Percentiles rank a stretch among this genome's conserved stretches.
phyloP scores from a whole-genome alignment of 1,284 basidiomycete genomes.

The Entoloma clypeatum region DNA sequence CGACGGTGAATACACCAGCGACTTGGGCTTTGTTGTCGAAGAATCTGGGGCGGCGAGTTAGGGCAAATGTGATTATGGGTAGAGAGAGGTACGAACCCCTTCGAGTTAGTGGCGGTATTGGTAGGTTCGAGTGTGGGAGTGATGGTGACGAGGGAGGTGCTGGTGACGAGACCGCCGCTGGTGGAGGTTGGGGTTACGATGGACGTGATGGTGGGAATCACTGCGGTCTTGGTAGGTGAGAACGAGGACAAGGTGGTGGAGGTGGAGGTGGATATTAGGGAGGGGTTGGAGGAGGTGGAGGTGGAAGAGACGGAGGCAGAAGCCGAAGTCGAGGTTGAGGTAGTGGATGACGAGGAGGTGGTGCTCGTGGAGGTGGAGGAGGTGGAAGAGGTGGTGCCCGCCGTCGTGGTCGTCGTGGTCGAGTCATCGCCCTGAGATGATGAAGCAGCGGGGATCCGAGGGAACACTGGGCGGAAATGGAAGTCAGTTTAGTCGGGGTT shows the following conservation, averaged over 20 bases:
- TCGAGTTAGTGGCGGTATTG: background rate
- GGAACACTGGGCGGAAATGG: no score
- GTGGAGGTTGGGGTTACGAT: background rate
- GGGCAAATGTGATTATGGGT: background rate
- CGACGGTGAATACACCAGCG: slow-evolving; percentile 65
- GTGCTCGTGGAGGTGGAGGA: background rate
- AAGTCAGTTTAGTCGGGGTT: no score
- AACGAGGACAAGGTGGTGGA: slow-evolving; percentile 1
- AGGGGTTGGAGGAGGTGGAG: background rate
- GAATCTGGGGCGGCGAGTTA: slow-evolving; percentile 42
- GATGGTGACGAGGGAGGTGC: slow-evolving; percentile 2
- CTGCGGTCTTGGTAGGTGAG: background rate
- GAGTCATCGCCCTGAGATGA: no score
- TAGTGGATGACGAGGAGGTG: slow-evolving; percentile 3
- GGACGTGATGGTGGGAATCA: background rate
- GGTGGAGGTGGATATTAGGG: background rate
- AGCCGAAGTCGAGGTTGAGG: background rate
- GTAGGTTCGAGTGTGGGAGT: background rate
- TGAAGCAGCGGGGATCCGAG: no score
- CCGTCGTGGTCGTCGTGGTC: background rate
- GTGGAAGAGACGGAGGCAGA: background rate
- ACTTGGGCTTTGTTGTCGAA: slow-evolving; percentile 68
- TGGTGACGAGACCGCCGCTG: background rate
- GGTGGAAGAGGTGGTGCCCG: background rate
- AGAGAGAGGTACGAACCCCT: slow-evolving; percentile 4